A percentile compares a stretch with the other conserved stretches of the same genome.
Conservation (phyloP, 768 basidiomycete species). For the Boletus reticuloceps region DNA sequence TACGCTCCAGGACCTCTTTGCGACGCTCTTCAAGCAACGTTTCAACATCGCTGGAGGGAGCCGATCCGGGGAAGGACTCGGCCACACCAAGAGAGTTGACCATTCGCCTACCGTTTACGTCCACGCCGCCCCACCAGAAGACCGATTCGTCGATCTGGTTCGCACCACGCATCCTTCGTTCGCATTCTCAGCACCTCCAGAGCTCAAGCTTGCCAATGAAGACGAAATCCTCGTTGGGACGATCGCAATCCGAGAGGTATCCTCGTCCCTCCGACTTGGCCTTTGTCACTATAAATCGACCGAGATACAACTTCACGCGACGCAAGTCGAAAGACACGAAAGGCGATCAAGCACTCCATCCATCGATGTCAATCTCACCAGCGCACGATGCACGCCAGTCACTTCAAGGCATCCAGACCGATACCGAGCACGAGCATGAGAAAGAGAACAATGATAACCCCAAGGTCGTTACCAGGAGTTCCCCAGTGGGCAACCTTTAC, state of each 20-base stretch:
- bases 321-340: slow-evolving; percentile 10
- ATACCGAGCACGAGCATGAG: not conserved
- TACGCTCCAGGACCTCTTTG: slow-evolving; percentile 12
- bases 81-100: slow-evolving; percentile 12
- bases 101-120: slow-evolving; percentile 25
- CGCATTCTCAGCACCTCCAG: slow-evolving; percentile 21
- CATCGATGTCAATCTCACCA: not conserved
- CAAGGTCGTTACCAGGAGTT: not conserved
- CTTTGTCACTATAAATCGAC: slow-evolving; percentile 22
- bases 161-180: slow-evolving; percentile 24
- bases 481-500: not conserved
- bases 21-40: not conserved
- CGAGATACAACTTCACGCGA: slow-evolving; percentile 18
- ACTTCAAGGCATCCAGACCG: not conserved
- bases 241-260: slow-evolving; percentile 27
- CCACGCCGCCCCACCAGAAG: slow-evolving; percentile 14
- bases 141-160: slow-evolving; percentile 2
- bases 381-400: not conserved
- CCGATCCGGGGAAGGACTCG: not conserved
- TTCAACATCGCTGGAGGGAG: not conserved
- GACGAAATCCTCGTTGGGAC: slow-evolving; percentile 7
- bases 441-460: slow-evolving; percentile 6
- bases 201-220: not conserved
- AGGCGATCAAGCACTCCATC: not conserved
- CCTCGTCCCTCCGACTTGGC: slow-evolving; percentile 18